These are phyloP conservation scores for Cornus florida DNA, from an alignment of 148 eudicot genomes.

Conservation along the genomic window DNA sequence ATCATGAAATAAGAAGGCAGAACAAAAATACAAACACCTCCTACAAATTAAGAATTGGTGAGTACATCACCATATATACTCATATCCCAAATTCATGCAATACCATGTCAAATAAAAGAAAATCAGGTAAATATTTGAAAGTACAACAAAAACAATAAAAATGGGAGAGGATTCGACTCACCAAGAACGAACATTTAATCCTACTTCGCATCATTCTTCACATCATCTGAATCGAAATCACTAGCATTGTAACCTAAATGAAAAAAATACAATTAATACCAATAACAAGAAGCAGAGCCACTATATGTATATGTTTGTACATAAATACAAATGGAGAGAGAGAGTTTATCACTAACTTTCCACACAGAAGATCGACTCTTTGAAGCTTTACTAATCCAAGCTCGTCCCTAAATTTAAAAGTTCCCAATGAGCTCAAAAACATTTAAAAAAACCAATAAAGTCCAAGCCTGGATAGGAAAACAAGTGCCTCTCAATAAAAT, in stretches of 20 bases:
- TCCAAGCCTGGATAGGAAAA: too few species aligned
- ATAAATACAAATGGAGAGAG: not conserved
- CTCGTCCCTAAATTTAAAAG: constrained; percentile 23
- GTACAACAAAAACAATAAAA: not conserved
- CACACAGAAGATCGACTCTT: constrained; percentile 35
- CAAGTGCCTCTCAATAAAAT: too few species aligned
- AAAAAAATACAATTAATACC: constrained; percentile 3
- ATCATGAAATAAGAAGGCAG: not conserved
- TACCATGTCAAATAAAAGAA: not conserved
- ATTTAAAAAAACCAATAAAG: too few species aligned
- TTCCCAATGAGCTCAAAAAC: too few species aligned
- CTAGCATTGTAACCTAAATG: constrained; percentile 53
- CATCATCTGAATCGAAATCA: constrained; percentile 54
- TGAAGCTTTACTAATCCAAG: constrained; percentile 38
- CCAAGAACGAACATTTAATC: constrained; percentile 3
- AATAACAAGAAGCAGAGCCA: not conserved
- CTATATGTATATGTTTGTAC: not conserved
- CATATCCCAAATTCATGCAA: not conserved
- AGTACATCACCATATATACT: not conserved
- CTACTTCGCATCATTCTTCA: constrained; percentile 23
- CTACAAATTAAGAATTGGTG: not conserved
- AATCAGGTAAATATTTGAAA: not conserved
- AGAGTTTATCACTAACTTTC: constrained; percentile 34
- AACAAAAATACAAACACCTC: not conserved
- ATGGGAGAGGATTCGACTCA: constrained; percentile 14